Conservation (phyloP, 768 basidiomycete genomes). For the Punctularia strigosozonata region DNA sequence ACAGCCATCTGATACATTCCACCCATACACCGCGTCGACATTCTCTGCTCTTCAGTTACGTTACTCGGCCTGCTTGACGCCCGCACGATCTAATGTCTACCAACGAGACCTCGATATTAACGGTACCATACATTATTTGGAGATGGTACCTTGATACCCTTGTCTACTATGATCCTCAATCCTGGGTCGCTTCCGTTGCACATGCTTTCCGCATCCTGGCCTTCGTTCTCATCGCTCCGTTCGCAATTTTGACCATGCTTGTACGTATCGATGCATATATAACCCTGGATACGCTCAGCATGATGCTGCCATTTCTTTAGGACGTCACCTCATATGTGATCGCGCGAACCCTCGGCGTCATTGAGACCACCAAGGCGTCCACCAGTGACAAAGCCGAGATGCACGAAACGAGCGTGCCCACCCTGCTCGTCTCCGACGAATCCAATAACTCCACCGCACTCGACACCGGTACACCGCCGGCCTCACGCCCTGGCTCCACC, state of each 20-base stretch:
- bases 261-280: constrained; percentile 27
- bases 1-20: no score
- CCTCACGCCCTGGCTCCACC: not conserved
- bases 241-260: constrained; percentile 53
- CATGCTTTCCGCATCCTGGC: constrained; percentile 57
- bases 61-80: no score
- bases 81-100: not conserved
- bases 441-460: no score
- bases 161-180: constrained; percentile 50
- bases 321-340: constrained; percentile 76
- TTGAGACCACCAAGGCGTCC: constrained; percentile 64
- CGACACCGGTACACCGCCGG: no score
- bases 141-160: constrained; percentile 47
- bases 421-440: not conserved
- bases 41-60: no score
- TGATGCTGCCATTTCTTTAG: constrained; percentile 24
- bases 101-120: constrained; percentile 10
- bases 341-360: constrained; percentile 69
- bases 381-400: constrained; percentile 39
- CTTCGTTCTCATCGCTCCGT: constrained; percentile 30
- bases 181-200: constrained; percentile 58
- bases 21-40: no score
- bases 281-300: not conserved
- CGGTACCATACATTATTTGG: constrained; percentile 40
- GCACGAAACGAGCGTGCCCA: not conserved